phyloP scores from a whole-genome alignment of 768 basidiomycete species.

The Daedaleopsis sinensis region DNA sequence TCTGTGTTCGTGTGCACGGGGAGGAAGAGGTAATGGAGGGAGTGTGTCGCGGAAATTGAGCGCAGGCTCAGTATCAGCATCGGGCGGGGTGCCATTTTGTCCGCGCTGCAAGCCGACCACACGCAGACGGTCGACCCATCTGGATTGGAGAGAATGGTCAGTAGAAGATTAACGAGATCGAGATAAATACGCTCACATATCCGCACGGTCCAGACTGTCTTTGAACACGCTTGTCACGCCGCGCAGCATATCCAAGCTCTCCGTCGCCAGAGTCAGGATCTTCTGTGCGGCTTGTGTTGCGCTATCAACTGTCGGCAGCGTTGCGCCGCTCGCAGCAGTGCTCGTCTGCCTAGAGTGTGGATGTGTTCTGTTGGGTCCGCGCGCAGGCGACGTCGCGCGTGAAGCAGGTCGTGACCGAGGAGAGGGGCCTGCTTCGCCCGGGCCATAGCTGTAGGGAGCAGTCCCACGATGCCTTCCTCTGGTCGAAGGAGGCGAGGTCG shows the following conservation, averaged over 20 bases:
- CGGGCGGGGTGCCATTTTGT: conserved; percentile 18
- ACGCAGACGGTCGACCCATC: conserved; percentile 84
- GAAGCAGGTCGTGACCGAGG: conserved; percentile 29
- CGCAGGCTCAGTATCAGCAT: conserved; percentile 14
- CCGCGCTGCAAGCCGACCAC: conserved; percentile 76
- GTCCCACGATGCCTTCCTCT: conserved; percentile 14
- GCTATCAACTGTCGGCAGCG: conserved; percentile 47
- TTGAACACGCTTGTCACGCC: conserved; percentile 87
- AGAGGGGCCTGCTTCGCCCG: conserved; percentile 31
- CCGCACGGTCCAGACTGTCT: conserved; percentile 86
- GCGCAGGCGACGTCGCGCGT: conserved; percentile 33
- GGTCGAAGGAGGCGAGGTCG: not conserved
- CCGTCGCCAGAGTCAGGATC: conserved; percentile 82
- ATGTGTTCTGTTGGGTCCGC: conserved; percentile 22
- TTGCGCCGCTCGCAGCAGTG: conserved; percentile 18
- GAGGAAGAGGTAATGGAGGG: conserved; percentile 12
- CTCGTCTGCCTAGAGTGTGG: conserved; percentile 30
- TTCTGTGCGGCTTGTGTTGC: conserved; percentile 79
- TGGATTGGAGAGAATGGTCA: conserved; percentile 31
- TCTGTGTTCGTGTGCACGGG: conserved; percentile 8
- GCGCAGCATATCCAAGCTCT: conserved; percentile 92
- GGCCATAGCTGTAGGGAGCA: conserved; percentile 33
- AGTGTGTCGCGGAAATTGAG: conserved; percentile 20
- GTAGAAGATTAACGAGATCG: not conserved
- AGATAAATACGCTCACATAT: conserved; percentile 58